Conservation (phyloP, 2,329 filamentous ascomycete species). For the Alternaria burnsii region DNA sequence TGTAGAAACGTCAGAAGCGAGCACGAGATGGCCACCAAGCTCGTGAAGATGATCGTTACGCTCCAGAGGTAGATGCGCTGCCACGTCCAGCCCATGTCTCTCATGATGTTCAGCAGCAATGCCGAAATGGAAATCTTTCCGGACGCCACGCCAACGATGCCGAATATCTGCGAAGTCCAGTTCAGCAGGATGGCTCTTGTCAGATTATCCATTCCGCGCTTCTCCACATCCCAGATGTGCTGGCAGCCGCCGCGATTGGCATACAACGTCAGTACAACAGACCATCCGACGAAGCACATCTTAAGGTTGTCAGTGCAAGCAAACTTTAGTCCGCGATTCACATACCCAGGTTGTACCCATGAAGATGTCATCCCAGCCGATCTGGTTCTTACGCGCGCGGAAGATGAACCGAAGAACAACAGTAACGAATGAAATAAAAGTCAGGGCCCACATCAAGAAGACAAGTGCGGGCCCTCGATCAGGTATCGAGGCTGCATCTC, state of each 20-base stretch:
- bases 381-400: neutral
- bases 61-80: neutral
- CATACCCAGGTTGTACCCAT: neutral
- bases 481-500: neutral
- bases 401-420: neutral
- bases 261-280: neutral
- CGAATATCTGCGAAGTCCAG: neutral
- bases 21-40: neutral
- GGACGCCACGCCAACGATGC: neutral
- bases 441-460: neutral
- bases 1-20: neutral
- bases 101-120: neutral
- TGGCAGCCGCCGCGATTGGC: neutral
- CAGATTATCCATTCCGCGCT: neutral
- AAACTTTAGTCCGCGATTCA: neutral
- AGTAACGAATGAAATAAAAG: neutral
- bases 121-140: neutral
- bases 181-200: neutral
- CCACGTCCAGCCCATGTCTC: neutral
- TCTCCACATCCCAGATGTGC: neutral
- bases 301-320: neutral
- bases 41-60: neutral
- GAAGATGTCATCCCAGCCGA: neutral
- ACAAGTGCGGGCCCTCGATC: neutral
- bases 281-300: neutral